phyloP scores from a whole-genome alignment of 108 stramenopile species.

The Schizochytrium sp. region DNA sequence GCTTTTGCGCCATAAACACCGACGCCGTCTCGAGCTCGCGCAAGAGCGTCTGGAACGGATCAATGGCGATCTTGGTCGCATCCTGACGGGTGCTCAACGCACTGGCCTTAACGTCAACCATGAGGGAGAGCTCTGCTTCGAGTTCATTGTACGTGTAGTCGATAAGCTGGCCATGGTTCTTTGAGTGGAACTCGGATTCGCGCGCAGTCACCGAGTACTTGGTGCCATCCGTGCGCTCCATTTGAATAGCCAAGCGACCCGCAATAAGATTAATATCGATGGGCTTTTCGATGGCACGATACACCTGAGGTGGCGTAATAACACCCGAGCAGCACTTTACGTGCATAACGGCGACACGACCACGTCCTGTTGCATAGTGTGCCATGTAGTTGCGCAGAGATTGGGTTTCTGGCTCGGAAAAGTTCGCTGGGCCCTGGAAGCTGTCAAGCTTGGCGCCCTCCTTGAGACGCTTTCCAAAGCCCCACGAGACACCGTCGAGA shows the following conservation, averaged over 20 bases:
- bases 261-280: neutral
- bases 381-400: neutral
- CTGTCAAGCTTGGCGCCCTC: conserved; percentile 6
- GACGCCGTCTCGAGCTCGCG: conserved; percentile 18
- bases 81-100: neutral
- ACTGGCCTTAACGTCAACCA: neutral
- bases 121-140: neutral
- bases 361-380: neutral
- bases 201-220: neutral
- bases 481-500: conserved; percentile 1
- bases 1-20: neutral
- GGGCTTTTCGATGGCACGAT: neutral
- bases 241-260: neutral
- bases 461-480: neutral
- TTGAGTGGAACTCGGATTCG: neutral
- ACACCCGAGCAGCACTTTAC: neutral
- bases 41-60: neutral
- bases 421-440: conserved; percentile 15
- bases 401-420: neutral
- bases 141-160: neutral
- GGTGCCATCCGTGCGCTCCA: neutral
- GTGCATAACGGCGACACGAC: neutral
- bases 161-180: conserved; percentile 9
- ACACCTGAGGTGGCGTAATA: neutral
- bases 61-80: neutral